These are phyloP conservation scores for Coemansia sp. DNA, from an alignment of 192 early-diverging fungal genomes.

Conservation along the genomic window DNA sequence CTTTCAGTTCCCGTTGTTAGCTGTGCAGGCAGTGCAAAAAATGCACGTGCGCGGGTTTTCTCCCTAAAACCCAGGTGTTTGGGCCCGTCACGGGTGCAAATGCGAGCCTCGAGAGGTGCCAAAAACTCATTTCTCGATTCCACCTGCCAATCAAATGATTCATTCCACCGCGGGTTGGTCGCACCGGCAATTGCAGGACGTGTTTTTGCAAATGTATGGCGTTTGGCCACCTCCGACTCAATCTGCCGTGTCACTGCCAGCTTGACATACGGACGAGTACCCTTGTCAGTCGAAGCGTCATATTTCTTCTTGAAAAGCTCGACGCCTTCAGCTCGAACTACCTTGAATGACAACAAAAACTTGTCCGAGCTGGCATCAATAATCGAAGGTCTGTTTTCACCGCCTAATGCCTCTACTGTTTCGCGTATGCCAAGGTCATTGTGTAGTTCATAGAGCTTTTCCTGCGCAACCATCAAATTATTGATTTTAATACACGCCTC, in stretches of 20 bases:
- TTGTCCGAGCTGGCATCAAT: conserved; percentile 9
- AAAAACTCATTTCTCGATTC: conserved; percentile 38
- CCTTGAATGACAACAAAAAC: conserved; percentile 67
- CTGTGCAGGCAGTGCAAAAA: conserved; percentile 59
- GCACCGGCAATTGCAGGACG: conserved; percentile 26
- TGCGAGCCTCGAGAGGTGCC: conserved; percentile 43
- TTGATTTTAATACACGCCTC: conserved; percentile 55
- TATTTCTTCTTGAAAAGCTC: conserved; percentile 62
- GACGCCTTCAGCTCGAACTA: conserved; percentile 67
- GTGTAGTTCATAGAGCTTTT: conserved; percentile 47
- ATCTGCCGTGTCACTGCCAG: conserved; percentile 51
- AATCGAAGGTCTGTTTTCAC: conserved; percentile 42
- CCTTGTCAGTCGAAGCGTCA: conserved; percentile 29
- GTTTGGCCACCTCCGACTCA: conserved; percentile 55
- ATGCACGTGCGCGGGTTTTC: conserved; percentile 61
- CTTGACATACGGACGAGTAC: conserved; percentile 62
- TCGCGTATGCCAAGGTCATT: conserved; percentile 43
- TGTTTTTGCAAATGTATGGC: conserved; percentile 61
- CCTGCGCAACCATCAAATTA: conserved; percentile 43
- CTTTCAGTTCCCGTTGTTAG: conserved; percentile 48
- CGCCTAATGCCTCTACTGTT: conserved; percentile 35
- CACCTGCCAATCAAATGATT: conserved; percentile 68
- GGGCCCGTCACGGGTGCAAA: conserved; percentile 54
- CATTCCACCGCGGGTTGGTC: conserved; percentile 78
- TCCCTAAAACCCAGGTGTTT: conserved; percentile 46